Evolutionary conservation across 1,284 basidiomycete species (phyloP).

Genomic region (Cryptococcus sp.): DNA sequence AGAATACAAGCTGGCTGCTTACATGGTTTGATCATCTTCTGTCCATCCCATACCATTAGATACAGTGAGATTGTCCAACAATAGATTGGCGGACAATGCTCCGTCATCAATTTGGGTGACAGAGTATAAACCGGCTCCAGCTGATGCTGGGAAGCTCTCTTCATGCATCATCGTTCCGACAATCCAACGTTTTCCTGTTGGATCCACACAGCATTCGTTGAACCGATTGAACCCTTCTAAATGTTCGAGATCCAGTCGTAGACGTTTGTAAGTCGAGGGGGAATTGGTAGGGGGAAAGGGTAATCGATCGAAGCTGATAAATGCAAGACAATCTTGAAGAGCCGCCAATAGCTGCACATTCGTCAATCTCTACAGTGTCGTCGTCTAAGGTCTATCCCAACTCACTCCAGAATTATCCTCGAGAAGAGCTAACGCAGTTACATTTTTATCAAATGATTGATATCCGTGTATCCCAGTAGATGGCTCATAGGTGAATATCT

Average conservation of each 20-base stretch:
- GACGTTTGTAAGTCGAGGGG: not conserved
- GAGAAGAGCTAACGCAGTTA: conserved; percentile 15
- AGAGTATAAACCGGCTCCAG: conserved; percentile 5
- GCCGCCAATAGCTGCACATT: conserved; percentile 21
- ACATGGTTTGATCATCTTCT: conserved; percentile 21
- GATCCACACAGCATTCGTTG: conserved; percentile 31
- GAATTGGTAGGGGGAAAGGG: conserved; percentile 19
- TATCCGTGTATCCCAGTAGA: conserved; percentile 17
- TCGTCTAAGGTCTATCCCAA: not conserved
- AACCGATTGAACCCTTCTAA: conserved; percentile 17
- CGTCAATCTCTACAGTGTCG: conserved; percentile 3
- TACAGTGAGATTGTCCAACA: conserved; percentile 24
- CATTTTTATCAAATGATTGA: conserved; percentile 25
- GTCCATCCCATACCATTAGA: conserved; percentile 35
- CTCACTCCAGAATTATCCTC: conserved; percentile 23
- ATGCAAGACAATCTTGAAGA: conserved; percentile 17
- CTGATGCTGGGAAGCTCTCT: too few relatives aligned
- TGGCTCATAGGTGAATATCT: conserved; percentile 26
- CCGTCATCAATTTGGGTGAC: conserved; percentile 6
- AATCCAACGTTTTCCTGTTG: conserved; percentile 22
- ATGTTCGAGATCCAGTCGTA: too few relatives aligned
- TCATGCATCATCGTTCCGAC: conserved; percentile 24
- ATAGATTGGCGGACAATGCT: conserved; percentile 1
- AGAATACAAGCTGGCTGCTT: not conserved
- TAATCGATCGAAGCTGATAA: conserved; percentile 17